Evolutionary conservation across 768 basidiomycete genomes (phyloP).

Genomic region (Leccinum obscurum): DNA sequence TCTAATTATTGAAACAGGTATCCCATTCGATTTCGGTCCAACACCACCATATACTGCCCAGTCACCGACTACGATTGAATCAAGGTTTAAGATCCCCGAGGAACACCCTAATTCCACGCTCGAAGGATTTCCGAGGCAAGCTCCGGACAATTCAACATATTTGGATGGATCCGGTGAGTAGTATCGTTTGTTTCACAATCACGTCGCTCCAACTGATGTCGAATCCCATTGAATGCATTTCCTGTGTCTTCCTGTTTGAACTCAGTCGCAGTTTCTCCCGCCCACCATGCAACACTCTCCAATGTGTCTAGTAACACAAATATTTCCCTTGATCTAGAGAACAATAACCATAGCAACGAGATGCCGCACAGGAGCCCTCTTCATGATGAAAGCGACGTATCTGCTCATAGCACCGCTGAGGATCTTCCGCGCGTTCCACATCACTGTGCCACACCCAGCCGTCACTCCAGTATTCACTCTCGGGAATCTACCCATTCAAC

Average conservation of each 20-base stretch:
- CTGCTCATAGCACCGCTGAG: conserved; percentile 39
- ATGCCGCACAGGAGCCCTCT: background rate
- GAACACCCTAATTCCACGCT: conserved; percentile 18
- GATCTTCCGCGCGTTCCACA: background rate
- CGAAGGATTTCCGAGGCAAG: conserved; percentile 22
- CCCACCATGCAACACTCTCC: background rate
- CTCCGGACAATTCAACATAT: conserved; percentile 4
- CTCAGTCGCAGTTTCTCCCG: background rate
- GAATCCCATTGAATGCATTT: background rate
- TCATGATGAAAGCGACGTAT: conserved; percentile 3
- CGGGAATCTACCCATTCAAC: background rate
- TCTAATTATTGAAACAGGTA: background rate
- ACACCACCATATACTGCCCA: conserved; percentile 27
- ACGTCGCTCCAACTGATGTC: background rate
- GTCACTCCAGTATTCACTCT: conserved; percentile 2
- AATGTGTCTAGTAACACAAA: conserved; percentile 9
- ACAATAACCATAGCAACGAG: background rate
- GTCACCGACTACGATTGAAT: background rate
- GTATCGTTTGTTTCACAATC: background rate
- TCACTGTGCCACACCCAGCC: background rate
- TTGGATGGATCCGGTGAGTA: conserved; percentile 1
- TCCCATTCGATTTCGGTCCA: conserved; percentile 18
- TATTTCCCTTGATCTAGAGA: conserved; percentile 5
- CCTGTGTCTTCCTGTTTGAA: conserved; percentile 2
- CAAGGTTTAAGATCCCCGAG: background rate